Base-by-base conservation (phyloP, 2,329 filamentous ascomycete species). In the Microsporum ferrugineum region DNA sequence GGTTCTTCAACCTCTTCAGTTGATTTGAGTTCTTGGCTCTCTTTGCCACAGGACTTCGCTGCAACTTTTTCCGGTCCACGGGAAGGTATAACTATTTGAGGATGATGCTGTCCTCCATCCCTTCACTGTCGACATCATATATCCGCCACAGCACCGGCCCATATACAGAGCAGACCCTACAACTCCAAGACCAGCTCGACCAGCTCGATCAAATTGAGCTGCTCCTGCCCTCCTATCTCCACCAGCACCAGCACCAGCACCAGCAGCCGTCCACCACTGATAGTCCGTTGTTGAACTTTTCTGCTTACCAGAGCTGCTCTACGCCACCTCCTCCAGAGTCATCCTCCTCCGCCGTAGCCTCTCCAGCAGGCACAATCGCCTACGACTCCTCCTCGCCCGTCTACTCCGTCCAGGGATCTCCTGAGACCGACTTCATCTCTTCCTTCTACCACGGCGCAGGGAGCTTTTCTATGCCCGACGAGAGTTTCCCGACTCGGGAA, bases 401-500 rank as follows among this genome's bases (percentile, higher is more conserved):
- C 47, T 65, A 59, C 51, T 65, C 64, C 29, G 38, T 61, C 31
- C 62, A 64, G 59, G 62, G 61, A 57, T 65, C 64, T 29, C 64
- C 64, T n/a, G 58, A 58, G 3, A 58, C 59, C n/a, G 58, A 62
- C 58, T 60, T 62, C 60, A 57, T 58, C 14, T 61, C 60, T 38
- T 62, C 63, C 34, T 57, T 62, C 49, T 65, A 60, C 60, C 62
- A 51, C 23, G 61, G 60, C 38, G 5, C 58, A 43, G 56, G 39
- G 17, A 47, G 59, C 55, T 39, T 62, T 58, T 63, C 62, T 65
- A 65, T 65, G 62, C 59, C 57, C 43, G 64, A 63, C 49, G 57
- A 45, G 55, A 55, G 41, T 39, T 65, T 59, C 60, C 36, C 63
- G 29, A 53, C 56, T 14, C 60, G 68, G 53, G 68, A 71, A 23